Conservation (phyloP, 2,329 filamentous ascomycete genomes). For the Diaporthe ilicicola region DNA sequence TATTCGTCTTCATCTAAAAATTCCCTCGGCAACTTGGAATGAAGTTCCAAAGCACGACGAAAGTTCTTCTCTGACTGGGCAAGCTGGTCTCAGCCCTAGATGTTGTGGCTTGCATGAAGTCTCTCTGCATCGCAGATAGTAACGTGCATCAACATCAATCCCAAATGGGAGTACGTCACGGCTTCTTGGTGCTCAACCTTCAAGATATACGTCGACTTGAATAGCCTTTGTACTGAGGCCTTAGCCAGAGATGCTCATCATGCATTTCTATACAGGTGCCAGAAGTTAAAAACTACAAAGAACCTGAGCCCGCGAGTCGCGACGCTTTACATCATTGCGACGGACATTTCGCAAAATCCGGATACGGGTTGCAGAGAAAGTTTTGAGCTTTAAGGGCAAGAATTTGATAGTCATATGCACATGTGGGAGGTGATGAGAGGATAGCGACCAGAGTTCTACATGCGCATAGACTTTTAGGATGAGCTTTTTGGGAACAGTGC, state of each 20-base stretch:
- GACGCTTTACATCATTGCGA: too few relatives aligned
- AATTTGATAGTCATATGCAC: too few relatives aligned
- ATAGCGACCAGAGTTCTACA: too few relatives aligned
- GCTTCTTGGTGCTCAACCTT: background rate
- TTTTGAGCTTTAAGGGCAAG: too few relatives aligned
- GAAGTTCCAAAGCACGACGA: background rate
- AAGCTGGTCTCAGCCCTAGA: background rate
- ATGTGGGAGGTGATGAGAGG: too few relatives aligned
- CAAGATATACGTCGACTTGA: background rate
- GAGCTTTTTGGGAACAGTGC: too few relatives aligned
- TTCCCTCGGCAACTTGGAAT: background rate
- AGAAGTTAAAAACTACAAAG: background rate
- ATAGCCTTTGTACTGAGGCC: background rate
- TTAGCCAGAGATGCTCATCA: background rate
- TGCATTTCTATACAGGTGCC: background rate
- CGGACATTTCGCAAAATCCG: background rate
- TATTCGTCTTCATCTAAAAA: too few relatives aligned
- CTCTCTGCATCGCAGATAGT: background rate
- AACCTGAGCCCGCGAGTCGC: background rate
- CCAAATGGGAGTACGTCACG: accelerated
- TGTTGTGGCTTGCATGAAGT: background rate
- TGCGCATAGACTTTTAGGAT: too few relatives aligned
- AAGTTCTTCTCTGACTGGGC: background rate
- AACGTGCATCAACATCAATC: background rate
- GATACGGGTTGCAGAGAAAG: too few relatives aligned